Conservation (phyloP, 495 filamentous ascomycete genomes). For the Penicillium coprophilum region DNA sequence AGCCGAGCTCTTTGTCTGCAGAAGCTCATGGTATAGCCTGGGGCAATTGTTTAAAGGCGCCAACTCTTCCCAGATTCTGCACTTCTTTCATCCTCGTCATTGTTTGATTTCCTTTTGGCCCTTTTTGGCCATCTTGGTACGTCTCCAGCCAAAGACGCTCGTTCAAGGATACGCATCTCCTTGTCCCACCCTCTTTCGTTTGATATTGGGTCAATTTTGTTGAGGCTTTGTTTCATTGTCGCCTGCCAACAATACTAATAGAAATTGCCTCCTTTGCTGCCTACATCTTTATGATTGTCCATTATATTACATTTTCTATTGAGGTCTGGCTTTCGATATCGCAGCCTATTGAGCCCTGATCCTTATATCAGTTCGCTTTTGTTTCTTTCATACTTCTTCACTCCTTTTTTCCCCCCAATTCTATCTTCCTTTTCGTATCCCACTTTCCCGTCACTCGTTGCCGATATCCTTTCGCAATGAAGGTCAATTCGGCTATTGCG, state of each 20-base stretch:
- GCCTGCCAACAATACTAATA: constrained; percentile 7
- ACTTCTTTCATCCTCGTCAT: constrained; percentile 9
- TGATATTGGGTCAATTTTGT: constrained; percentile 4
- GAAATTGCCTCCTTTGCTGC: background rate
- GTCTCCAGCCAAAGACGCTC: constrained; percentile 17
- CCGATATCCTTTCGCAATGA: constrained; percentile 28
- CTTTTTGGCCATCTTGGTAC: constrained; percentile 5
- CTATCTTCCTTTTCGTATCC: background rate
- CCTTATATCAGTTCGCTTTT: background rate
- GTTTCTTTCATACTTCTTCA: constrained; percentile 13
- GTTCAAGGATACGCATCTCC: constrained; percentile 16
- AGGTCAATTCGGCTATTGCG: constrained; percentile 24
- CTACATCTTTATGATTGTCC: background rate
- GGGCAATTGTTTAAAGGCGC: constrained; percentile 6
- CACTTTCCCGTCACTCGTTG: constrained; percentile 18
- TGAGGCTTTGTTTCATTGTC: constrained; percentile 3
- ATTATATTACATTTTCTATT: background rate
- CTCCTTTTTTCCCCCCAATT: constrained; percentile 6
- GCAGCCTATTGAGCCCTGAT: constrained; percentile 3
- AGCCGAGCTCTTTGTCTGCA: constrained; percentile 5
- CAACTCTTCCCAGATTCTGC: constrained; percentile 1
- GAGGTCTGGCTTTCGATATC: background rate
- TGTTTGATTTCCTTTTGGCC: constrained; percentile 7
- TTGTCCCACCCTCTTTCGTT: constrained; percentile 10
- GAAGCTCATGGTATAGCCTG: background rate